These are phyloP conservation scores for Selenicereus undatus DNA, from an alignment of 148 eudicot species.

Conservation along the genomic window DNA sequence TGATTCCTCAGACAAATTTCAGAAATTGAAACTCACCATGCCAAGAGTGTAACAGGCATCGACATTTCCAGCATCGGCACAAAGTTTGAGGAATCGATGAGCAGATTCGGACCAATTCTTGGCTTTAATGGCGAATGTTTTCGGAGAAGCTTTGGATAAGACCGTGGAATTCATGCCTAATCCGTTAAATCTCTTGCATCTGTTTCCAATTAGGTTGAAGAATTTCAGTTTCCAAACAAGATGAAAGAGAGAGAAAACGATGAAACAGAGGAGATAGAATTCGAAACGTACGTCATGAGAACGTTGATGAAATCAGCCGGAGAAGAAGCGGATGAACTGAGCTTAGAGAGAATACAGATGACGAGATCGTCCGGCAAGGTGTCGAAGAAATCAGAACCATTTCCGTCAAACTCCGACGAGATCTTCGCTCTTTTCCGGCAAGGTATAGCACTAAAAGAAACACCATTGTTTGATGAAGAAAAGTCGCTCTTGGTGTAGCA, in stretches of 20 bases:
- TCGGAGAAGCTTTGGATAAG: conserved; percentile 55
- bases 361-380: conserved; percentile 52
- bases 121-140: conserved; percentile 49
- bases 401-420: conserved; percentile 11
- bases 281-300: background rate
- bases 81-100: conserved; percentile 60
- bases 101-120: conserved; percentile 66
- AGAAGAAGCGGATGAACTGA: conserved; percentile 39
- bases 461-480: background rate
- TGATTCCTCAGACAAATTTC: background rate
- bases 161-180: conserved; percentile 56
- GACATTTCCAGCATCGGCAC: conserved; percentile 68
- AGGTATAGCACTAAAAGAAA: background rate
- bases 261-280: background rate
- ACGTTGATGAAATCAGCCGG: conserved; percentile 48
- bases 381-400: conserved; percentile 34
- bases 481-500: background rate
- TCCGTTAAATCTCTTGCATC: conserved; percentile 73
- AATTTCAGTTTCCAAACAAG: background rate
- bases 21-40: conserved; percentile 44
- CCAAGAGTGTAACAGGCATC: conserved; percentile 86
- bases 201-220: conserved; percentile 27
- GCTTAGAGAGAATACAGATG: conserved; percentile 38
- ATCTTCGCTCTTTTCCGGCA: conserved; percentile 21
- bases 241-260: background rate